Evolutionary conservation across 2,329 filamentous ascomycete species (phyloP).

Genomic region (Domatiomyces catenatus): DNA sequence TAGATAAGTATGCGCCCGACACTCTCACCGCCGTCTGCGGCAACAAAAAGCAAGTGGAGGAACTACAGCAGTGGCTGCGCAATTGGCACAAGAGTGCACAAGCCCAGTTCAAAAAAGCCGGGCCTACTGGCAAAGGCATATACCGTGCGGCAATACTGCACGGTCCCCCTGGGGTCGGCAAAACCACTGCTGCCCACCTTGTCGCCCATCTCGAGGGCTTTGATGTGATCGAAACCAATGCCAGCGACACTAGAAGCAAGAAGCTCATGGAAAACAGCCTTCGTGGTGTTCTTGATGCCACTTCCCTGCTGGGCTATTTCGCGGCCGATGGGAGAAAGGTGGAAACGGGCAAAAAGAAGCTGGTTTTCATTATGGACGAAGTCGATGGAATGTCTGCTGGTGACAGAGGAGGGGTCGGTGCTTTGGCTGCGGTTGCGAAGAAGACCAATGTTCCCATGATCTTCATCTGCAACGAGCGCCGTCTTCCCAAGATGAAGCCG

Average conservation of each 20-base stretch:
- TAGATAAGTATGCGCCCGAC: slow-evolving; percentile 84
- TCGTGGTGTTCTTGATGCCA: slow-evolving; percentile 85
- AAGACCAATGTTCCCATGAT: slow-evolving; percentile 92
- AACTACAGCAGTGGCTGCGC: slow-evolving; percentile 72
- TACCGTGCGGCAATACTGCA: slow-evolving; percentile 89
- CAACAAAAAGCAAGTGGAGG: slow-evolving; percentile 82
- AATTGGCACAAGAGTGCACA: slow-evolving; percentile 67
- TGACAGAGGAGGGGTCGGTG: slow-evolving; percentile 87
- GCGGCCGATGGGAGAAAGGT: slow-evolving; percentile 67
- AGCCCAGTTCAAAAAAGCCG: slow-evolving; percentile 65
- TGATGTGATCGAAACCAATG: slow-evolving; percentile 87
- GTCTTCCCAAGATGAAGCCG: slow-evolving; percentile 91
- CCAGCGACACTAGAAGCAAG: slow-evolving; percentile 90
- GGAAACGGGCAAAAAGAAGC: slow-evolving; percentile 70
- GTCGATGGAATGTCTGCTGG: slow-evolving; percentile 98
- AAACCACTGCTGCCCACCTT: slow-evolving; percentile 90
- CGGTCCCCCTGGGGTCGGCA: slow-evolving; percentile 89
- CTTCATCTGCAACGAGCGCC: slow-evolving; percentile 92
- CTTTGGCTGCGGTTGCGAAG: slow-evolving; percentile 83
- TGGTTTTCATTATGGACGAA: slow-evolving; percentile 96
- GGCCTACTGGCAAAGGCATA: slow-evolving; percentile 67
- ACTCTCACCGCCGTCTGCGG: slow-evolving; percentile 79
- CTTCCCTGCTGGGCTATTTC: slow-evolving; percentile 81
- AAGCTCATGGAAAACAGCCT: slow-evolving; percentile 80
- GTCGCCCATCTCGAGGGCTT: slow-evolving; percentile 86